Evolutionary conservation across 495 filamentous ascomycete species (phyloP).

Genomic region (Trichoderma asperelloides): DNA sequence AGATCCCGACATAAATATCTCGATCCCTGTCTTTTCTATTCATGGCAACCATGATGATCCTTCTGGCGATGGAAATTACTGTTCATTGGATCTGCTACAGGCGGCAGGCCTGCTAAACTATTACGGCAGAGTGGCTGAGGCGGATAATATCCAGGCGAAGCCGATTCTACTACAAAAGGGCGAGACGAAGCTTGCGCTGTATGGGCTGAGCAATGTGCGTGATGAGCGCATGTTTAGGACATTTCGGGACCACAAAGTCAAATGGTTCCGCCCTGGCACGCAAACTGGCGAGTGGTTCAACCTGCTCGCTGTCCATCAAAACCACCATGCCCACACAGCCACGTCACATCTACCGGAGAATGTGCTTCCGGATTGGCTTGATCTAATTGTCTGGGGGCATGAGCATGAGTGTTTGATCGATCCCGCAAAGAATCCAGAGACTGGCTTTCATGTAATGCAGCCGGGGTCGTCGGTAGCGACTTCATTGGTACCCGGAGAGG

Average conservation of each 20-base stretch:
- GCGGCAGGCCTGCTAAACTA: conserved; percentile 90
- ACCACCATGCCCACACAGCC: conserved; percentile 83
- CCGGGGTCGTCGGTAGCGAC: conserved; percentile 95
- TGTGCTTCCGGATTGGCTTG: conserved; percentile 84
- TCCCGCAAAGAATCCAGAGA: conserved; percentile 72
- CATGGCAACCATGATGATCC: conserved; percentile 99
- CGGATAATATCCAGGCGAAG: conserved; percentile 84
- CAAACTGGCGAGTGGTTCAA: conserved; percentile 95
- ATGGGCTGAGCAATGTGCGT: conserved; percentile 92
- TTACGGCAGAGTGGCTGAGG: conserved; percentile 83
- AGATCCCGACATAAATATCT: conserved; percentile 94
- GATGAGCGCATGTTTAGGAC: conserved; percentile 92
- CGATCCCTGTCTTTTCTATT: conserved; percentile 95
- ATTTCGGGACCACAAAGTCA: conserved; percentile 87
- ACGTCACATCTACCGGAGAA: conserved; percentile 90
- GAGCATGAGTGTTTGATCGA: conserved; percentile 95
- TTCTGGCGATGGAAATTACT: conserved; percentile 81
- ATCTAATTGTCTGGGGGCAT: conserved; percentile 93
- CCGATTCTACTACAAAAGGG: conserved; percentile 92
- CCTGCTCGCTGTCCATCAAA: conserved; percentile 91
- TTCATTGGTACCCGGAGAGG: conserved; percentile 82
- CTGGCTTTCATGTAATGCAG: conserved; percentile 90
- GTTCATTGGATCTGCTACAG: conserved; percentile 84
- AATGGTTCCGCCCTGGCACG: conserved; percentile 76
- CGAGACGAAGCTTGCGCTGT: conserved; percentile 85